Evolutionary conservation across 352 stramenopile species (phyloP), one percentile per base, ranked within the genome.

Genomic region (Pythium vanterpoolii): DNA sequence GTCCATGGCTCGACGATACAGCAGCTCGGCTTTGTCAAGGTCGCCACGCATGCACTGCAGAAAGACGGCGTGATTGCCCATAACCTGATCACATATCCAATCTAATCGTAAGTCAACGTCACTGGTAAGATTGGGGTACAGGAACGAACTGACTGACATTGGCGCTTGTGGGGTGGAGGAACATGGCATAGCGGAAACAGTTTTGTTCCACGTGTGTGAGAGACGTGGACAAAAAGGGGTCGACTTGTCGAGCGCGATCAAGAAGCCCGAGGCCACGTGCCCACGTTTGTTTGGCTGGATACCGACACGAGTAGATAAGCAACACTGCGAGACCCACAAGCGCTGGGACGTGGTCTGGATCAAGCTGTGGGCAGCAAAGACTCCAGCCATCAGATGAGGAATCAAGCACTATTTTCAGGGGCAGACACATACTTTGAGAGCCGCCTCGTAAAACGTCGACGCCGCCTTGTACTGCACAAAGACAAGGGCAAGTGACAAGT

Each of bases 1-100:
- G 38, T 84, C 77, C 16, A 91, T 72, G 21, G 81, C 81, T 30
- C 81, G 76, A 1, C 81, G 81, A 47, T 86, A 91, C 3, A 93
- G 58, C 4, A 76, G 56, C 54, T 89, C 81, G 0, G 81, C 84
- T 49, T 76, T 83, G 56, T 90, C 78, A 19, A 92, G 57, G 2
- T 90, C 82, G 18, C 72, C 64, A 24, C 66, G 65, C 8, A 89
- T 62, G 44, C 70, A 84, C 53, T 93, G 78, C 27, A 76, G 45
- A 38, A 79, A 92, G 5, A 82, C 68, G 0, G 83, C 83, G 38
- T 85, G 90, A 28, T 82, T 86, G 5, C 71, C 78, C 21, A 93
- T 60, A 23, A 75, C 62, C 79, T 93, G 23, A 13, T 48, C 27
- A 23, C 9, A 18, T 4, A 39, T 19, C 6, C 40, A 38, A 16